These are phyloP conservation scores for Spirogloea muscicola DNA, from an alignment of 139 green algal genomes.

Conservation along the genomic window DNA sequence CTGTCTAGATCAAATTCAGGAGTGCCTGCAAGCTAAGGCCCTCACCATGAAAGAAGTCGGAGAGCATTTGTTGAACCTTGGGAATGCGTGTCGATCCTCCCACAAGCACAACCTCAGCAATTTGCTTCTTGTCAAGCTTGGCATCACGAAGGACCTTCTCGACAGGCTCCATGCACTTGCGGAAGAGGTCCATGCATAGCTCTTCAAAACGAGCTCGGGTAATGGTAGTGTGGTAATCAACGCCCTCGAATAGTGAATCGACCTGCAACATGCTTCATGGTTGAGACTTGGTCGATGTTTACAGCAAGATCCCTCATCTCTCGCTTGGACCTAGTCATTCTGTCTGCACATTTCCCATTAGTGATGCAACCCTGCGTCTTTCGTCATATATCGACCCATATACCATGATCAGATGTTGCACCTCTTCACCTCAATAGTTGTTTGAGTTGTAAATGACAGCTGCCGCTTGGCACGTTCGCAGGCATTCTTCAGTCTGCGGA, in stretches of 20 bases:
- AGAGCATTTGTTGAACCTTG: constrained; percentile 94
- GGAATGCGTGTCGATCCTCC: constrained; percentile 96
- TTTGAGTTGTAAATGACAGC: constrained; percentile 78
- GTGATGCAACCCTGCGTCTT: too few species aligned
- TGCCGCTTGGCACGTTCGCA: constrained; percentile 93
- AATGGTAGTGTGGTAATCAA: constrained; percentile 96
- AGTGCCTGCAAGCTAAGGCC: constrained; percentile 93
- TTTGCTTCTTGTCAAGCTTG: constrained; percentile 81
- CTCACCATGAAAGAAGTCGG: constrained; percentile 99
- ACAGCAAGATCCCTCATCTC: too few species aligned
- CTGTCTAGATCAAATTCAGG: constrained; percentile 93
- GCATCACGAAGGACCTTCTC: constrained; percentile 68
- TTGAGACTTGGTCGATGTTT: too few species aligned
- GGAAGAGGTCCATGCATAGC: constrained; percentile 98
- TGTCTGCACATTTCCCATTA: too few species aligned
- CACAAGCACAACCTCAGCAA: constrained; percentile 91
- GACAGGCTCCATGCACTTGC: constrained; percentile 60
- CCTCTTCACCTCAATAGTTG: constrained; percentile 78
- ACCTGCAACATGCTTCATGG: constrained; percentile 92
- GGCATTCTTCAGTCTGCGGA: constrained; percentile 77
- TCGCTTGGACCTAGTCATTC: too few species aligned
- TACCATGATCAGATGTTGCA: neutral
- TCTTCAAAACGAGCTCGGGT: constrained; percentile 96
- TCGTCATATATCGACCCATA: neutral
- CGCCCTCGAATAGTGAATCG: constrained; percentile 92